phyloP scores from a whole-genome alignment of 2,329 filamentous ascomycete species.

The Xylaria sp. region DNA sequence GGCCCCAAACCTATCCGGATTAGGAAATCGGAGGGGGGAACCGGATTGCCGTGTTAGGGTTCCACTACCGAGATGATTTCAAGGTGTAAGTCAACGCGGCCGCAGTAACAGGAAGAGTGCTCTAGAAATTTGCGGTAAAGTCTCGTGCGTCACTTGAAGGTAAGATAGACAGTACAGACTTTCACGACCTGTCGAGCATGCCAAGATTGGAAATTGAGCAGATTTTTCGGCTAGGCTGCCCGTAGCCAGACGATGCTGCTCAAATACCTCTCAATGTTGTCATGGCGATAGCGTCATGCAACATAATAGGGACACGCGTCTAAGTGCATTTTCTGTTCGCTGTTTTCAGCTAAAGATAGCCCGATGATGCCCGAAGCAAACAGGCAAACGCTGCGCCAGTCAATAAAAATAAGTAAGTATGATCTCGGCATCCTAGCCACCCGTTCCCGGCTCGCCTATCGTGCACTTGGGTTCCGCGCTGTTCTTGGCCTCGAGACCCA shows the following conservation, averaged over 20 bases:
- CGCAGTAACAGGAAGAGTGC: background rate
- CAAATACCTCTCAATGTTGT: slow-evolving; percentile 24
- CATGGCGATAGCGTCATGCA: slow-evolving; percentile 25
- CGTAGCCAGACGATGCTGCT: background rate
- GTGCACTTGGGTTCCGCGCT: slow-evolving; percentile 21
- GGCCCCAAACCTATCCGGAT: slow-evolving; percentile 16
- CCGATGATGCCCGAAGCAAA: slow-evolving; percentile 5
- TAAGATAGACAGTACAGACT: background rate
- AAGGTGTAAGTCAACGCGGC: slow-evolving; percentile 6
- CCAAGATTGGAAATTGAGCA: slow-evolving; percentile 23
- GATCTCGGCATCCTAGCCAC: slow-evolving; percentile 25
- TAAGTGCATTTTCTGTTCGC: background rate
- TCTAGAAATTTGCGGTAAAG: background rate
- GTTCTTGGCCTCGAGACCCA: slow-evolving; percentile 20
- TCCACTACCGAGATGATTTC: slow-evolving; percentile 23
- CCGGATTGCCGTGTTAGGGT: slow-evolving; percentile 21
- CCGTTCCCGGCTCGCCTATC: slow-evolving; percentile 25
- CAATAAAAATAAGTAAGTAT: background rate
- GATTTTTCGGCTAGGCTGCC: slow-evolving; percentile 30
- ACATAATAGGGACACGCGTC: slow-evolving; percentile 13
- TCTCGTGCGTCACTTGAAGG: background rate
- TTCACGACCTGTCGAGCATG: slow-evolving; percentile 2
- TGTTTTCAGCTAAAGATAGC: slow-evolving; percentile 12
- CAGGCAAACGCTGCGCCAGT: background rate
- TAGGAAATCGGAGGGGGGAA: slow-evolving; percentile 31